Conservation (phyloP, 2,329 filamentous ascomycete species). For the Talaromyces sp. region DNA sequence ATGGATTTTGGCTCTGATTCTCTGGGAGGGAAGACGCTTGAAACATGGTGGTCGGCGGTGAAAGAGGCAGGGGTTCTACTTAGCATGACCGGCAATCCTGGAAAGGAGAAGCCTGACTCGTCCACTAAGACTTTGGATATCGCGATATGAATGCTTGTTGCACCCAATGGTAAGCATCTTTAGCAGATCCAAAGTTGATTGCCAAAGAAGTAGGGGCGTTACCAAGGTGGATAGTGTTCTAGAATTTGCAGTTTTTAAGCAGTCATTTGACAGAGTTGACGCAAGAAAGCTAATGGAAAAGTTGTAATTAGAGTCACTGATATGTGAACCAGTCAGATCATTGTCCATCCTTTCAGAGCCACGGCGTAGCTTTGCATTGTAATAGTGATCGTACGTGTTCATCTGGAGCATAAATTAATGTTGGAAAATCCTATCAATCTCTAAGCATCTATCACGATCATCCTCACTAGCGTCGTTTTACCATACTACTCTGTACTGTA, state of each 20-base stretch:
- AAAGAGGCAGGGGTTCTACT: conserved; percentile 10
- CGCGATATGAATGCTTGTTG: conserved; percentile 9
- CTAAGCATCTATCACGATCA: no score
- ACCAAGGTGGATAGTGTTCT: conserved; percentile 14
- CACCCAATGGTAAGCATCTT: not conserved
- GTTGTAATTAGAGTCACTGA: conserved; percentile 8
- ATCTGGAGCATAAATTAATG: not conserved
- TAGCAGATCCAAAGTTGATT: not conserved
- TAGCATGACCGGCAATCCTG: conserved; percentile 8
- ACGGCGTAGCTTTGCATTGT: not conserved
- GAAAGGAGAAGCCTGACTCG: not conserved
- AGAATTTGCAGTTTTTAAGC: conserved; percentile 10
- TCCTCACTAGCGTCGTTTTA: no score
- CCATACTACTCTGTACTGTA: no score
- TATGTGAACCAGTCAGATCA: not conserved
- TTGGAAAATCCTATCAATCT: no score
- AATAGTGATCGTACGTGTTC: not conserved
- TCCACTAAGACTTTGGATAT: not conserved
- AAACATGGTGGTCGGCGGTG: conserved; percentile 6
- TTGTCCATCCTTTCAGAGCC: no score
- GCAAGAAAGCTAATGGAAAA: conserved; percentile 9
- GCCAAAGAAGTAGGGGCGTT: conserved; percentile 3
- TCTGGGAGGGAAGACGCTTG: conserved; percentile 9
- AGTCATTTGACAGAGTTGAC: conserved; percentile 12
- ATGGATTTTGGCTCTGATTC: conserved; percentile 6